Evolutionary conservation across 768 basidiomycete species (phyloP), one percentile per base, ranked within the genome.

Genomic region (Antrodiella citrinella): DNA sequence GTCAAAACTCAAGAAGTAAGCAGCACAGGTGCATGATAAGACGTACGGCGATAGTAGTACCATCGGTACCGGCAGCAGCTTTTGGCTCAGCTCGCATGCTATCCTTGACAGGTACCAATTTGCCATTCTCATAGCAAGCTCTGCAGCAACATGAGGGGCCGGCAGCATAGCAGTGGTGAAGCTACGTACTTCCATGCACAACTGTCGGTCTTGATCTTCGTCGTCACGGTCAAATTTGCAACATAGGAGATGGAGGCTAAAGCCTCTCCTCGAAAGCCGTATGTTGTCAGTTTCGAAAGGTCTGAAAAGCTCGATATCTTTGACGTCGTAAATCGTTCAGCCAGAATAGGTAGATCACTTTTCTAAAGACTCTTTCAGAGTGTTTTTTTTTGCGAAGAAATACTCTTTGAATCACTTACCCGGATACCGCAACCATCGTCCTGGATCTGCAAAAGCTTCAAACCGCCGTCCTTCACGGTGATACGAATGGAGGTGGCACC

Each of bases 221-320:
- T 96, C n/a, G 88, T 69, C 9, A 98, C 86, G 15, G 82, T 81
- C 49, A 99, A 72, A 63, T 87, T 88, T 1, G 93, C 84, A 38
- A 95, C 91, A 67, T 96, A 92, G 3, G 91, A 94, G 52, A 99
- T 91, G 11, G 91, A 94, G 2, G 95, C 96, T 44, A 99, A 69
- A 0, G 96, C 96, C 69, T 99, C 96, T 23, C 96, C 95, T 47
- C 96, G 80, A 66, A 99, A 99, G 0, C 96, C 96, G 65, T 97
- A 98, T 0, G 95, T 98, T 2, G 78, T 74, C 26, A 99, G 73
- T n/a, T 72, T 73, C 26, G 82, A 80, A 48, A 99, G 65, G 61
- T 99, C 96, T 3, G 87, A 83, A 60, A 91, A 99, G 0, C 80
- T 78, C 1, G 81, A 77, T 3, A 99, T 68, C 61, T 98, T 99